Conservation (phyloP, 192 early-diverging fungal species). For the Backusella circina region DNA sequence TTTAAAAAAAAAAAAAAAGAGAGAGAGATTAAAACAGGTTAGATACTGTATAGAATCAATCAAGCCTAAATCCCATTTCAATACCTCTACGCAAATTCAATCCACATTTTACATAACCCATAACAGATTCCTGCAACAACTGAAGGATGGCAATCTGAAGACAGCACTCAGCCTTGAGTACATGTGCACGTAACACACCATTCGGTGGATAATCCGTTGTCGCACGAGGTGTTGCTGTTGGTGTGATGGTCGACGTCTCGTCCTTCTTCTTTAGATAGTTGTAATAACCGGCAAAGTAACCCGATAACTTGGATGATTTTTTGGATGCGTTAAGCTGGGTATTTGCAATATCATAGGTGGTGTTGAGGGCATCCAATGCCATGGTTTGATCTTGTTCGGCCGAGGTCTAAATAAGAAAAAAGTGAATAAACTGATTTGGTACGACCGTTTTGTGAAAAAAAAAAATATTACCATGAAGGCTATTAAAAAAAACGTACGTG, state of each 20-base stretch:
- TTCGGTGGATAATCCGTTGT: conserved; percentile 32
- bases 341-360: conserved; percentile 43
- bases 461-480: conserved; percentile 20
- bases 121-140: conserved; percentile 46
- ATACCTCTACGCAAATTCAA: conserved; percentile 49
- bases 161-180: conserved; percentile 48
- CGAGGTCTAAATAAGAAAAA: conserved; percentile 34
- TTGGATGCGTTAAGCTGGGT: conserved; percentile 42
- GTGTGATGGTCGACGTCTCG: neutral
- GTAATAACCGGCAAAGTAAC: conserved; percentile 37
- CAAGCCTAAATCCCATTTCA: neutral
- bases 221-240: neutral
- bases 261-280: conserved; percentile 5
- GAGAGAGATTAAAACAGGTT: neutral
- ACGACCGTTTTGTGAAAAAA: too few relatives aligned
- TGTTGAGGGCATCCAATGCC: conserved; percentile 42
- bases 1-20: neutral
- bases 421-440: neutral
- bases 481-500: neutral
- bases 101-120: conserved; percentile 51
- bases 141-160: conserved; percentile 48
- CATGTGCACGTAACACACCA: conserved; percentile 46
- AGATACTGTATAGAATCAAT: too few relatives aligned
- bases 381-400: conserved; percentile 46
- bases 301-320: conserved; percentile 27